Evolutionary conservation across 768 basidiomycete species (phyloP).

Genomic region (Kwoniella shandongensis): DNA sequence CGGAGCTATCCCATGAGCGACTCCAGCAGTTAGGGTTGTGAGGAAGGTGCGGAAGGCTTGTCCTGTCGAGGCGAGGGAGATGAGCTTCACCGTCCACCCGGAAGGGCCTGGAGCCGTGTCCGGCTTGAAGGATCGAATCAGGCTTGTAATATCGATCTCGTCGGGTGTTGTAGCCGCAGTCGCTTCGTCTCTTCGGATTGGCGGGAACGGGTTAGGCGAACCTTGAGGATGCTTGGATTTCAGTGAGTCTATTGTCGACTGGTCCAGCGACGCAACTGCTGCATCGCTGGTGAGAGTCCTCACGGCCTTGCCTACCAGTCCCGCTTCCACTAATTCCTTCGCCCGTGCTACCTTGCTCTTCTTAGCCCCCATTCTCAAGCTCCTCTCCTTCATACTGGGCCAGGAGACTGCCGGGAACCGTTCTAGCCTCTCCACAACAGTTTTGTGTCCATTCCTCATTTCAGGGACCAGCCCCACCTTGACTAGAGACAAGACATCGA

Average conservation of each 20-base stretch:
- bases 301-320: slow-evolving; percentile 8
- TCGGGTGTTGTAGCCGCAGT: background rate
- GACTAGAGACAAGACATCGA: background rate
- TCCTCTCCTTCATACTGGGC: background rate
- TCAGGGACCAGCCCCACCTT: slow-evolving; percentile 5
- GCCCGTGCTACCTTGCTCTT: background rate
- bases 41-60: background rate
- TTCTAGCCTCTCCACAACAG: background rate
- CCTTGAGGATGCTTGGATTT: slow-evolving; percentile 4
- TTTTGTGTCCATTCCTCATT: slow-evolving; percentile 3
- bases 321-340: slow-evolving; percentile 4
- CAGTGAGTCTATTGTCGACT: background rate
- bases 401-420: background rate
- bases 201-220: slow-evolving; percentile 1
- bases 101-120: slow-evolving; percentile 3
- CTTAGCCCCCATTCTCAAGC: background rate
- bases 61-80: background rate
- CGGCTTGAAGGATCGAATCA: background rate
- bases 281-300: background rate
- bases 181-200: background rate
- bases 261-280: background rate
- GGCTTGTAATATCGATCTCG: background rate
- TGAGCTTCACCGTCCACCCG: slow-evolving; percentile 7
- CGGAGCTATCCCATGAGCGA: slow-evolving; percentile 5
- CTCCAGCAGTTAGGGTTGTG: background rate